Conservation (phyloP, 495 filamentous ascomycete genomes). For the Usnea hakonensis region DNA sequence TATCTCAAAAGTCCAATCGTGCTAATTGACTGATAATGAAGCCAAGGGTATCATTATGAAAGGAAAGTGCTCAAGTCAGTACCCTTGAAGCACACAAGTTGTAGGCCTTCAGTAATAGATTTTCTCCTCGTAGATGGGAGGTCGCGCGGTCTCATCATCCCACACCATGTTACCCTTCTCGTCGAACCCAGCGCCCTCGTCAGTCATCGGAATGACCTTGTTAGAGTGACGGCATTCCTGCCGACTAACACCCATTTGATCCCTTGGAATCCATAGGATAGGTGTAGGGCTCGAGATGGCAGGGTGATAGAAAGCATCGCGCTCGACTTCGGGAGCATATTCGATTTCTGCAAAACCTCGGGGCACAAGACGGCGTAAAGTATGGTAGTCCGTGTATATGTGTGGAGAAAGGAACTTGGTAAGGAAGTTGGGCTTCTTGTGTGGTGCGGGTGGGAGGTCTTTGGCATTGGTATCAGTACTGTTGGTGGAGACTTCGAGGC, state of each 20-base stretch:
- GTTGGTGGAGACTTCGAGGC: conserved; percentile 27
- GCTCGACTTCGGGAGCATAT: conserved; percentile 54
- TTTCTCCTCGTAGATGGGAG: conserved; percentile 76
- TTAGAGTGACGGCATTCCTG: conserved; percentile 69
- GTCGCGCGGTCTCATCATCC: conserved; percentile 61
- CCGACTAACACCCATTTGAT: conserved; percentile 63
- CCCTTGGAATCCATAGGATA: conserved; percentile 77
- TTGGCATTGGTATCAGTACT: conserved; percentile 27
- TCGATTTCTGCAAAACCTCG: conserved; percentile 37
- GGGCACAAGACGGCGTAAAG: conserved; percentile 66
- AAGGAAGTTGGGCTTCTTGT: conserved; percentile 51
- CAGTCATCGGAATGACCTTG: conserved; percentile 68
- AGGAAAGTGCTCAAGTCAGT: neutral
- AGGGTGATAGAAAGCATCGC: conserved; percentile 72
- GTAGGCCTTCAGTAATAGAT: conserved; percentile 39
- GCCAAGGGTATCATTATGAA: conserved; percentile 6
- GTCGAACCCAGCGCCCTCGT: conserved; percentile 73
- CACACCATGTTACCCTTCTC: conserved; percentile 73
- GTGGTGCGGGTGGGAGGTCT: conserved; percentile 24
- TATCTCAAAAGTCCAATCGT: neutral
- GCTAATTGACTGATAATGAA: neutral
- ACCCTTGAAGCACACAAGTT: neutral
- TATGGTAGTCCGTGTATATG: conserved; percentile 61
- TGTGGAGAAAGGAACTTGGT: conserved; percentile 72
- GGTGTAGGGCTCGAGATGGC: conserved; percentile 55